Evolutionary conservation across 805 yeast genomes (phyloP), one percentile per base, ranked within the genome.

Genomic region (Candida mattraensis): DNA sequence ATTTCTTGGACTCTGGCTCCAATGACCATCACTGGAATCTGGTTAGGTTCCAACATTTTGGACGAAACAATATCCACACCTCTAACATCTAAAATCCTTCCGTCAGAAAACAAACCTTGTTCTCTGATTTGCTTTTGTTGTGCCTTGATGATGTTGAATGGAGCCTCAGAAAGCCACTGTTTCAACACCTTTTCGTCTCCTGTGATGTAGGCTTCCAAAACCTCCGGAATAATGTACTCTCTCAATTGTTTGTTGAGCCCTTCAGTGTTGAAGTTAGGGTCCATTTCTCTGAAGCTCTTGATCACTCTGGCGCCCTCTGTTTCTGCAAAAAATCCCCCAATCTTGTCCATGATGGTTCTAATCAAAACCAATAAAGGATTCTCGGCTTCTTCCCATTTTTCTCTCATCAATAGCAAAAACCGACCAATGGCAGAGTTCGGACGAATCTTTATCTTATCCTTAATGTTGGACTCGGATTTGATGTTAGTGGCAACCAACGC

Each of bases 1-100:
- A 94, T 80, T 59, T 93, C 99, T 68, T 93, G 99, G 7, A 96
- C 98, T 61, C 99, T 80, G 58, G 97, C 88, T 32, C 95, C 85
- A 44, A 88, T 86, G 35, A 93, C 96, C 47, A 87, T 67, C 13
- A 91, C 97, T 10, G 99, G 99, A 22, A 79, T 72, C 58, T 91
- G 91, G 49, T 87, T 83, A 23, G 97, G 97, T 54, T 87, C 91
- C 42, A 93, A 73, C 51, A 82, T 67, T 68, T 87, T 88, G 44
- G 95, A 87, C 44, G 88, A 83, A 39, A 87, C 83, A 48, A 93
- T 80, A 49, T 91, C 98, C 27, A 89, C 94, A 34, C 95, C 95
- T 67, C 99, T 80, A 51, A 93, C 86, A 60, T 93, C 99, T 54
- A 93, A 72, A 45, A 93, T 87, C 47, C 80, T 78, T 28, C 96